Percentiles rank a stretch among this genome's conserved stretches.
These are phyloP conservation scores for Eimeria zaria DNA, from an alignment of 169 alveolate species.

Conservation along the genomic window DNA sequence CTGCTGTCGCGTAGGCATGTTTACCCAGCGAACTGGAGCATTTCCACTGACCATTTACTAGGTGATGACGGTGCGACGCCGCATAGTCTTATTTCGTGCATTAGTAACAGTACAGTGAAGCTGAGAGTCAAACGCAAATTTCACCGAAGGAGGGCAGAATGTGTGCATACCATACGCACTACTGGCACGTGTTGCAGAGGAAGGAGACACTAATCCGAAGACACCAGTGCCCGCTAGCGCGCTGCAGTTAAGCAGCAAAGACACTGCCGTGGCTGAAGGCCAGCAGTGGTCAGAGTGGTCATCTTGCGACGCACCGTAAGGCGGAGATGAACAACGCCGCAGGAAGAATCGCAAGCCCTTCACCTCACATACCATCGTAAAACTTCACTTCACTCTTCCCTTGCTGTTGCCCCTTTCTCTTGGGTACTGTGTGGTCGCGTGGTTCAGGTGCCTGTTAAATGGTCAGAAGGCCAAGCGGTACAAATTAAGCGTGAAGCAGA, in stretches of 20 bases:
- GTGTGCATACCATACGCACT: background rate
- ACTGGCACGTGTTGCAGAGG: background rate
- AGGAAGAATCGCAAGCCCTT: background rate
- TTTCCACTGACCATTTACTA: background rate
- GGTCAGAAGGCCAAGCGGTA: slow-evolving; percentile 31
- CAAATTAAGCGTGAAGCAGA: slow-evolving; percentile 1
- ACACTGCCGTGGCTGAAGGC: background rate
- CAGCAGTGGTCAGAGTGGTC: slow-evolving; percentile 69
- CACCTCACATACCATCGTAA: background rate
- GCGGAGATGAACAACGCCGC: background rate
- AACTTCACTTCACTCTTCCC: background rate
- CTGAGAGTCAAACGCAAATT: background rate
- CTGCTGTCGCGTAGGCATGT: background rate
- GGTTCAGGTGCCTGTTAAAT: slow-evolving; percentile 45
- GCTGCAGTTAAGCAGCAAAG: slow-evolving; percentile 22
- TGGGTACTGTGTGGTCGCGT: background rate
- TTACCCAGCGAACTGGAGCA: background rate
- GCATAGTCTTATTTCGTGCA: background rate
- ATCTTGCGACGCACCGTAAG: slow-evolving; percentile 74
- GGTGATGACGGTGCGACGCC: background rate
- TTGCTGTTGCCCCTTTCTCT: no score
- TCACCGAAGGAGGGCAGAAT: background rate
- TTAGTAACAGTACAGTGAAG: background rate
- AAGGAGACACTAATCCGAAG: background rate
- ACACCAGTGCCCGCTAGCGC: slow-evolving; percentile 29